Evolutionary conservation across 1,284 basidiomycete genomes (phyloP).

Genomic region (Gymnopus androsaceus): DNA sequence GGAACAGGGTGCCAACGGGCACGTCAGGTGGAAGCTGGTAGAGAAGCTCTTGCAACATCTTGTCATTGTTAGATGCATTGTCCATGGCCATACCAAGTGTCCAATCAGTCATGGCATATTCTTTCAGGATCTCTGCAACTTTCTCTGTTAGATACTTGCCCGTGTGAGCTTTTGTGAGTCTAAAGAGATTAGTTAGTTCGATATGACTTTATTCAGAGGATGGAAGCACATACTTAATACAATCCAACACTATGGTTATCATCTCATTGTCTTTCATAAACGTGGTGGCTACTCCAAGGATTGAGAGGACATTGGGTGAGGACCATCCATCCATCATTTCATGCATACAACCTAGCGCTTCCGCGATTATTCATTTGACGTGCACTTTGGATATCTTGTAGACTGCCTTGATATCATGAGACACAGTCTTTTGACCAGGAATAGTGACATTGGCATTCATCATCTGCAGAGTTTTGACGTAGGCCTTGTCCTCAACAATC

Average conservation of each 20-base stretch:
- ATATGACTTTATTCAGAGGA: neutral
- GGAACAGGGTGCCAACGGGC: slow-evolving; percentile 5
- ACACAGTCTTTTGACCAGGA: neutral
- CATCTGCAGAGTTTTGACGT: neutral
- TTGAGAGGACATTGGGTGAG: neutral
- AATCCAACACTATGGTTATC: neutral
- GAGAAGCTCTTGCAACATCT: slow-evolving; percentile 2
- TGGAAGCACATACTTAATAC: slow-evolving; percentile 1
- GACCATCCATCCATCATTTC: slow-evolving; percentile 9
- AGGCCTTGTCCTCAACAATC: neutral
- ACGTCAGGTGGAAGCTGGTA: neutral
- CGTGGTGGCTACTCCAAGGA: slow-evolving; percentile 2
- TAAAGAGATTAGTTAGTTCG: neutral
- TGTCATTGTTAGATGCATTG: slow-evolving; percentile 16
- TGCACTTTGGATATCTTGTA: neutral
- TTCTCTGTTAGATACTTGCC: slow-evolving; percentile 1
- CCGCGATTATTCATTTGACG: neutral
- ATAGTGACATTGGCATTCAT: neutral
- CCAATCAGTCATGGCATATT: neutral
- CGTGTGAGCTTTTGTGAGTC: slow-evolving; percentile 6
- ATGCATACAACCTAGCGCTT: neutral
- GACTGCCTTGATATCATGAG: neutral
- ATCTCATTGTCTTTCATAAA: neutral
- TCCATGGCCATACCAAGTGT: slow-evolving; percentile 7
- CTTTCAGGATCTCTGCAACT: neutral